Conservation (phyloP, 257 asterid genomes). For the Solanum paucissectum region DNA sequence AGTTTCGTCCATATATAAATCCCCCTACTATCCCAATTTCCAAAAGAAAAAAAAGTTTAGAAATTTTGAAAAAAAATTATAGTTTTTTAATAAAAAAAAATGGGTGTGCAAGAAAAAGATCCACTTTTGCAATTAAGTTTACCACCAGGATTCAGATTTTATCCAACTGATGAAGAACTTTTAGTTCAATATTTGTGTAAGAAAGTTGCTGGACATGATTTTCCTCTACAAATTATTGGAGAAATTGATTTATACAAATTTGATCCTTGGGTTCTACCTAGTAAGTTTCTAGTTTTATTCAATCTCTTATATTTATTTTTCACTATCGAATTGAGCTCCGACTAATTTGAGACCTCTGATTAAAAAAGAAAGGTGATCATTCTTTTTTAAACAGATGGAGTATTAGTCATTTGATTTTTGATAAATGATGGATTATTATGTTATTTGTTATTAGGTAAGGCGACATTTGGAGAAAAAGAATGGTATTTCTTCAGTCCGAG, state of each 20-base stretch:
- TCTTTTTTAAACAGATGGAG: too few species aligned
- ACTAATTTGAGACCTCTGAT: background rate
- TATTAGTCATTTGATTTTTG: background rate
- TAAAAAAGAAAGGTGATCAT: too few species aligned
- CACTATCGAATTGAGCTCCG: rapidly evolving
- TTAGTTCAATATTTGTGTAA: conserved; percentile 60
- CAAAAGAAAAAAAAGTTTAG: background rate
- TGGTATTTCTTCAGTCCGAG: conserved; percentile 91
- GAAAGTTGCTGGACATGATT: conserved; percentile 65
- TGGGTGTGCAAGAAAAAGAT: conserved; percentile 63
- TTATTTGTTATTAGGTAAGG: conserved; percentile 31
- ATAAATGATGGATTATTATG: too few species aligned
- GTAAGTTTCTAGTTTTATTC: conserved; percentile 18
- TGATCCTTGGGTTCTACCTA: conserved; percentile 76
- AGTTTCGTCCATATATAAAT: conserved; percentile 17
- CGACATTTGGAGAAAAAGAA: conserved; percentile 76
- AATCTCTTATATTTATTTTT: background rate
- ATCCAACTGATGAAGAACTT: conserved; percentile 87
- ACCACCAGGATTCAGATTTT: conserved; percentile 87
- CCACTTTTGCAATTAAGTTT: conserved; percentile 67
- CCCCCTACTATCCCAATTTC: conserved; percentile 6
- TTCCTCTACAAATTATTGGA: conserved; percentile 48
- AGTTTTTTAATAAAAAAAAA: background rate
- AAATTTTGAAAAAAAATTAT: too few species aligned
- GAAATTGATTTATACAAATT: conserved; percentile 74